Percentiles rank a stretch among this genome's conserved stretches.
Conservation (phyloP, 139 green algal species). For the Chloropicon primus region DNA sequence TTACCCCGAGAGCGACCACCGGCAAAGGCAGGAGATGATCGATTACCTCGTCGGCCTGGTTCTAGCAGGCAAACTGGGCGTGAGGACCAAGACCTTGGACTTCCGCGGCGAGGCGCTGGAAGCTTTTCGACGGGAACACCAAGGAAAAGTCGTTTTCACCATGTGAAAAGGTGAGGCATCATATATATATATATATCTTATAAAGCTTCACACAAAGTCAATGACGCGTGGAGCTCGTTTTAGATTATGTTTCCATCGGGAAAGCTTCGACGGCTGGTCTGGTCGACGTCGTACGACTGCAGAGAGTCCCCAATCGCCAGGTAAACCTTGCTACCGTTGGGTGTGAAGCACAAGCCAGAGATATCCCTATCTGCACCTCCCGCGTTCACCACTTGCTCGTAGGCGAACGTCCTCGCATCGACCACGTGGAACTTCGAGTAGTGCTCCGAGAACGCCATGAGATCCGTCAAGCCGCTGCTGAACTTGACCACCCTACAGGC, state of each 20-base stretch:
- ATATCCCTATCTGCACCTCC: constrained; percentile 2
- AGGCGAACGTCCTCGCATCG: constrained; percentile 12
- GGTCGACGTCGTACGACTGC: not conserved
- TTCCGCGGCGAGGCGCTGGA: not conserved
- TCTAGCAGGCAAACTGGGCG: not conserved
- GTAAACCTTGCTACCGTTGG: constrained; percentile 6
- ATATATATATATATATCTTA: no score
- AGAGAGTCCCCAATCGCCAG: not conserved
- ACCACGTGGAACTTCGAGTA: constrained; percentile 19
- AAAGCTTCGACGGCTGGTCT: not conserved
- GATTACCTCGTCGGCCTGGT: not conserved
- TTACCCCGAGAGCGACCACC: not conserved
- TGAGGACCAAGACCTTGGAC: not conserved
- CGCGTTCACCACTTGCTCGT: not conserved
- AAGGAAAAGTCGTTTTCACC: not conserved
- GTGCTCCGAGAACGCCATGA: constrained; percentile 41
- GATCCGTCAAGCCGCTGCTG: constrained; percentile 23
- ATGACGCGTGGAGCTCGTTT: not conserved
- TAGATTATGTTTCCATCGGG: not conserved
- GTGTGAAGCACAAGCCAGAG: constrained; percentile 8
- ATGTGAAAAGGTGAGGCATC: no score
- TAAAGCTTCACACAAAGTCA: no score
- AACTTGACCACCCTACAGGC: constrained; percentile 35
- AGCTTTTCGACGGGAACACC: not conserved
- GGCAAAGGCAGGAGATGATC: not conserved